phyloP scores from a whole-genome alignment of 2,329 filamentous ascomycete species.

The Teratosphaeria pseudoeucalypti region DNA sequence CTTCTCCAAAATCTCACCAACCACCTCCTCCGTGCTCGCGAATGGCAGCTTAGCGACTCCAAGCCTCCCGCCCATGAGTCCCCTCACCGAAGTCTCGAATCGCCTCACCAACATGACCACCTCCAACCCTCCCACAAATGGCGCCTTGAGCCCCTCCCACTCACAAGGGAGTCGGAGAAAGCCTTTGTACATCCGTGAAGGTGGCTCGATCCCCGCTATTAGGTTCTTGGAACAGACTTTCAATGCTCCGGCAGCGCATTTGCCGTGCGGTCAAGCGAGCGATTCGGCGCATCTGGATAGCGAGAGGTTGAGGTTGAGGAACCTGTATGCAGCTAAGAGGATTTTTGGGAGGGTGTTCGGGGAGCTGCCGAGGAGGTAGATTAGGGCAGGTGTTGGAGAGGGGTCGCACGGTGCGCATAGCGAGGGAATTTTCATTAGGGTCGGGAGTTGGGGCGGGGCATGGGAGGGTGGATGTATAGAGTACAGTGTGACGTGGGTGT shows the following conservation, averaged over 20 bases:
- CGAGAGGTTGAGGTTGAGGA: conserved; percentile 77
- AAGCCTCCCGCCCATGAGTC: conserved; percentile 15
- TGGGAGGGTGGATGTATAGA: neutral
- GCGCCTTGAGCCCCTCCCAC: conserved; percentile 13
- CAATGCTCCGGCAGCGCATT: conserved; percentile 75
- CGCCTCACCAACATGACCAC: conserved; percentile 21
- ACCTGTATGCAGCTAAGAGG: conserved; percentile 81
- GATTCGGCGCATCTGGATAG: conserved; percentile 93
- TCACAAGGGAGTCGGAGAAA: conserved; percentile 32
- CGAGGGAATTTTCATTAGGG: neutral
- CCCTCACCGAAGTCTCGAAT: conserved; percentile 15
- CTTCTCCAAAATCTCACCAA: conserved; percentile 31
- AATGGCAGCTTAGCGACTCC: conserved; percentile 30
- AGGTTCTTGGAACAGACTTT: conserved; percentile 93
- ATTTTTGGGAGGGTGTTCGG: conserved; percentile 79
- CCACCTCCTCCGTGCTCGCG: conserved; percentile 43
- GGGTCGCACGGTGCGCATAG: neutral
- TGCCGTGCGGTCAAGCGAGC: conserved; percentile 90
- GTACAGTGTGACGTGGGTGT: neutral
- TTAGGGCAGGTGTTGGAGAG: too few relatives aligned
- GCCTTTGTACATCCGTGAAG: conserved; percentile 89
- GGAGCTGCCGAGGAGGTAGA: conserved; percentile 14
- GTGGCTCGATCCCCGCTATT: conserved; percentile 89
- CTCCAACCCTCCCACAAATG: conserved; percentile 9
- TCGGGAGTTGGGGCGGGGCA: too few relatives aligned